Base-by-base conservation (phyloP, 2,329 filamentous ascomycete species). In the Penicillium decumbens region DNA sequence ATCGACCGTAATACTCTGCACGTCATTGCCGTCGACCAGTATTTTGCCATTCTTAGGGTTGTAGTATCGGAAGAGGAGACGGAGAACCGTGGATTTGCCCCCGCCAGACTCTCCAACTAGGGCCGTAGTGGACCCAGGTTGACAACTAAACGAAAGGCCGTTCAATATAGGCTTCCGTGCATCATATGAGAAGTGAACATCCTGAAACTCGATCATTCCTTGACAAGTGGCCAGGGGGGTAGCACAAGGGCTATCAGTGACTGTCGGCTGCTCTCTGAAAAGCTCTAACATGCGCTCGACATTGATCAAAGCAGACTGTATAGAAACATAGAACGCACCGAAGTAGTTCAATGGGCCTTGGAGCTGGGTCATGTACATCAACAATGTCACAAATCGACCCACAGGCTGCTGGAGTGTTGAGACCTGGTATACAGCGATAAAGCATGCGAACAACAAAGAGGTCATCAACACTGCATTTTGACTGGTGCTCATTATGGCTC, bases 21-120 rank as follows among this genome's bases (percentile, higher is more conserved):
- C 84, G 64, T 95, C 81, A 44, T 83, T 79, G 12, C 85, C 87
- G 61, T 95, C 89, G 45, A 95, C 75, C 64, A 85, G 80, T 48
- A 95, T 91, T 63, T 38, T 25, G 12, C 48, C 42, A 10, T 2
- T 29, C 7, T 37, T 12, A 13, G 32, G 15, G 23, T 55, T 44
- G 35, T 47, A 50, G 49, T 49, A 57, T 18, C 89, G 84, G 15
- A 41, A 53, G 1, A 53, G 20, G 24, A 51, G 41, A 15, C 35
- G 37, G 27, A 54, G 41, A 2, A 52, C 39, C 10, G 51, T 50
- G 1, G 49, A 55, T 37, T 95, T 95, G 58, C 89, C 89, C 46
- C 89, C 89, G 35, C 89, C 89, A 20, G 89, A 93, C 66, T 95
- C 89, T 53, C 89, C 89, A 8, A 95, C 89, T 5, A 53, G n/a